phyloP scores from a whole-genome alignment of 768 basidiomycete genomes.

The Leccinum aurantiacum region DNA sequence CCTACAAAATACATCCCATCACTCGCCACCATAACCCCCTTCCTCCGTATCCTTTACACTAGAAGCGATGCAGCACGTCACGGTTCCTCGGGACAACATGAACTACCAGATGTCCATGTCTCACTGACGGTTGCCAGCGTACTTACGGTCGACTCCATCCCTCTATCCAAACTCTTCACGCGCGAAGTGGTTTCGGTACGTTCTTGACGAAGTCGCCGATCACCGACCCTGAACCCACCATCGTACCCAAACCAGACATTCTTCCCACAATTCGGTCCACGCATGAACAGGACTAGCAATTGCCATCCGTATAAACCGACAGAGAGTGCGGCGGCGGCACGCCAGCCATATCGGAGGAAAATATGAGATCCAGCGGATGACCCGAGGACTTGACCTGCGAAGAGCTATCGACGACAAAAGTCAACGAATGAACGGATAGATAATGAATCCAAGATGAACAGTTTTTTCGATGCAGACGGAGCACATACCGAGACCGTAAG shows the following conservation, averaged over 20 bases:
- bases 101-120: conserved; percentile 4
- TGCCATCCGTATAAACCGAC: conserved; percentile 37
- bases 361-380: conserved; percentile 42
- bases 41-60: neutral
- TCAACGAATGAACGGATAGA: neutral
- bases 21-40: neutral
- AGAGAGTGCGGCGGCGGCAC: conserved; percentile 31
- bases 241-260: conserved; percentile 60
- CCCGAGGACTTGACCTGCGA: conserved; percentile 43
- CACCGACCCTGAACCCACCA: conserved; percentile 42
- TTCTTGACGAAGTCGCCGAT: neutral
- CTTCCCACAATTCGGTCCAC: conserved; percentile 40
- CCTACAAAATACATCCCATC: conserved; percentile 1
- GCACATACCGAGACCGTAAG: conserved; percentile 28
- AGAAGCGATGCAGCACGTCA: neutral
- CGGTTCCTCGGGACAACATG: conserved; percentile 6
- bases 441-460: neutral
- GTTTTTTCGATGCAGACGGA: neutral
- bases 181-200: neutral
- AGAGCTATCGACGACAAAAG: conserved; percentile 20
- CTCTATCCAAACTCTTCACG: neutral
- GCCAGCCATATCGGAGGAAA: conserved; percentile 44
- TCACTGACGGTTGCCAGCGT: conserved; percentile 2
- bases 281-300: conserved; percentile 35
- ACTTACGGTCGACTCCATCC: neutral